phyloP scores from a whole-genome alignment of 768 basidiomycete species.

The Filobasidium floriforme region DNA sequence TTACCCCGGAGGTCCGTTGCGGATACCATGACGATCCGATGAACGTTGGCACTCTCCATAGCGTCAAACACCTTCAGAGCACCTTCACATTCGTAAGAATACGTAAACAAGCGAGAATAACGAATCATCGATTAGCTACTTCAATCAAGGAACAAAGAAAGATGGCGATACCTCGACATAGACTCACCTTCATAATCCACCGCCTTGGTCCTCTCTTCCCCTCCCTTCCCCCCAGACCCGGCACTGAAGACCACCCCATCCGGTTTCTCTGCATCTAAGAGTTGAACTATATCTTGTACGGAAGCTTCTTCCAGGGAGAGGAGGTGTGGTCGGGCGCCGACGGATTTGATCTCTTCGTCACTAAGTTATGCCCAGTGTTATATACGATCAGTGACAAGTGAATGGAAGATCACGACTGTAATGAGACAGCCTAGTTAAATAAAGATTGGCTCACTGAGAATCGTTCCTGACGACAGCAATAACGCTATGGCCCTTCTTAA shows the following conservation, averaged over 20 bases:
- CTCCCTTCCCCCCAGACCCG: conserved; percentile 57
- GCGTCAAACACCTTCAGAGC: conserved; percentile 66
- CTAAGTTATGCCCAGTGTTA: too few species aligned
- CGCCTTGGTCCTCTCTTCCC: conserved; percentile 49
- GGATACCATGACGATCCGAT: conserved; percentile 57
- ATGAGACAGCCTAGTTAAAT: too few species aligned
- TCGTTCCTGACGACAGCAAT: conserved; percentile 55
- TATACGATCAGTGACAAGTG: too few species aligned
- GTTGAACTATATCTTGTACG: conserved; percentile 49
- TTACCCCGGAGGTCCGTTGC: conserved; percentile 56
- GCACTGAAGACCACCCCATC: conserved; percentile 48
- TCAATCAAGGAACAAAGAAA: too few species aligned
- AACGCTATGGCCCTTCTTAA: conserved; percentile 47
- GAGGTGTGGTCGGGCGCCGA: conserved; percentile 49
- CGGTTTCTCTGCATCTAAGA: conserved; percentile 45
- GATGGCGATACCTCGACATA: too few species aligned
- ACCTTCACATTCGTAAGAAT: too few species aligned
- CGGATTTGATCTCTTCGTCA: conserved; percentile 49
- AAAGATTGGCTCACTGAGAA: conserved; percentile 49
- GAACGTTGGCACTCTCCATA: conserved; percentile 53
- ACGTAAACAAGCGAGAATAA: too few species aligned
- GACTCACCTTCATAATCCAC: conserved; percentile 51
- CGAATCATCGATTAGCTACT: too few species aligned
- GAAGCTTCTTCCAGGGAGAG: conserved; percentile 56
- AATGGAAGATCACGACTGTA: too few species aligned